Evolutionary conservation across 805 yeast genomes (phyloP).

Genomic region (Pichia pseudocactophila): DNA sequence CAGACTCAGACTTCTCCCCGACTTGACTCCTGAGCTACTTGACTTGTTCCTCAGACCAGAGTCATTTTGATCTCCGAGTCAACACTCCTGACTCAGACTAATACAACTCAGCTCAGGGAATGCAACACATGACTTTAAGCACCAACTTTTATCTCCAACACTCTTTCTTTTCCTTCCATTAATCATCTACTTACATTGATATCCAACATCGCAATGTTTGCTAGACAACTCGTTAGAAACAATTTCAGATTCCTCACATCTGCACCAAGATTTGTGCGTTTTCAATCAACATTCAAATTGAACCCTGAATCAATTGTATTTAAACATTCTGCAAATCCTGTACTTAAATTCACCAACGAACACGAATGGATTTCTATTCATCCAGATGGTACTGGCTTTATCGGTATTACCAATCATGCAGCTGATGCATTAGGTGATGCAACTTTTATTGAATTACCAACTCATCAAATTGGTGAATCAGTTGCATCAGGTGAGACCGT

Average conservation of each 20-base stretch:
- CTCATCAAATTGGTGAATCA: conserved; percentile 24
- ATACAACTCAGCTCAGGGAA: too few species aligned
- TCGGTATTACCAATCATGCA: conserved; percentile 92
- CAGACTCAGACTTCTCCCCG: too few species aligned
- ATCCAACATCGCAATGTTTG: conserved; percentile 9
- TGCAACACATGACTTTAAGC: neutral
- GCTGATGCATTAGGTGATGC: conserved; percentile 96
- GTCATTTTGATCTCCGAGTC: too few species aligned
- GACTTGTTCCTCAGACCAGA: too few species aligned
- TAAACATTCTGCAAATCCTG: conserved; percentile 34
- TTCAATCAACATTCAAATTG: conserved; percentile 18
- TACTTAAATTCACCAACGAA: conserved; percentile 67
- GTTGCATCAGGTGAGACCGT: conserved; percentile 68
- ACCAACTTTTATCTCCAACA: neutral
- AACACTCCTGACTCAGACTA: too few species aligned
- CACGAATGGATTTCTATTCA: conserved; percentile 94
- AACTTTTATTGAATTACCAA: conserved; percentile 84
- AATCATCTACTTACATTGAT: too few species aligned
- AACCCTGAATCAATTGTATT: conserved; percentile 25
- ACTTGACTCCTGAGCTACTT: too few species aligned
- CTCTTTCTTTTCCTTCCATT: neutral
- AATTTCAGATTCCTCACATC: conserved; percentile 9
- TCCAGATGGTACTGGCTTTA: conserved; percentile 69
- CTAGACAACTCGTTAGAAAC: conserved; percentile 8
- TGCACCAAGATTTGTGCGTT: conserved; percentile 12